Base-by-base conservation (phyloP, 163 green algal species). In the Scenedesmus sp. region DNA sequence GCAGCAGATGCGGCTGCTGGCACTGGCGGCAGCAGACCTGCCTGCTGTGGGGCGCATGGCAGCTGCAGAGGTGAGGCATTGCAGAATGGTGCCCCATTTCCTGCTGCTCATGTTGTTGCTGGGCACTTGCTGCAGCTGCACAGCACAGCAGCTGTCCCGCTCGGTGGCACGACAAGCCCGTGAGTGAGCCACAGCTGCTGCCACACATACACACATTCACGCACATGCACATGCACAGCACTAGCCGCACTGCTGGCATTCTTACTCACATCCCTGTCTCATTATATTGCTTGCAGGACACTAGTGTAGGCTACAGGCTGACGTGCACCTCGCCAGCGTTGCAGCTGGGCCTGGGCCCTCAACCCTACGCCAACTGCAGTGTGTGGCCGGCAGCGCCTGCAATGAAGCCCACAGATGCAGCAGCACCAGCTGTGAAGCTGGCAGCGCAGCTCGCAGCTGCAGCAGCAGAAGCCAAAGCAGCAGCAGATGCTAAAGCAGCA, bases 301-400 rank as follows among this genome's bases (percentile, higher is more conserved):
- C 70, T 4, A 60, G 55, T 46, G 70, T 59, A 23, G 86, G 86
- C n/a, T 90, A 76, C 55, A 16, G 70, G 3, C 8, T 90, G 54
- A 60, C 52, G 1, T 90, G 86, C 70, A 76, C 66, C 54, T 90
- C 86, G 10, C 86, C 86, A 76, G 86, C 86, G 16, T 57, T 90
- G 52, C 54, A 84, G 67, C 34, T 84, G 15, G 26, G 70, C 76
- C 56, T 90, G 23, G 86, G 86, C 4, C 86, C 86, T 18, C 86
- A 90, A 46, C 86, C 86, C 9, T 59, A 54, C 12, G 86, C 56
- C 67, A 74, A 34, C 20, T 90, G 86, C 55, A 90, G 76, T 4
- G 86, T 90, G 9, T 90, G 67, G 67, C 16, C 54, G 57, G 54
- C 84, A 88, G 84, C 59, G 62, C 59, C n/a, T 57, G 62, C 34